Conservation (phyloP, 208 protist species). For the Naegleria gruberi region DNA sequence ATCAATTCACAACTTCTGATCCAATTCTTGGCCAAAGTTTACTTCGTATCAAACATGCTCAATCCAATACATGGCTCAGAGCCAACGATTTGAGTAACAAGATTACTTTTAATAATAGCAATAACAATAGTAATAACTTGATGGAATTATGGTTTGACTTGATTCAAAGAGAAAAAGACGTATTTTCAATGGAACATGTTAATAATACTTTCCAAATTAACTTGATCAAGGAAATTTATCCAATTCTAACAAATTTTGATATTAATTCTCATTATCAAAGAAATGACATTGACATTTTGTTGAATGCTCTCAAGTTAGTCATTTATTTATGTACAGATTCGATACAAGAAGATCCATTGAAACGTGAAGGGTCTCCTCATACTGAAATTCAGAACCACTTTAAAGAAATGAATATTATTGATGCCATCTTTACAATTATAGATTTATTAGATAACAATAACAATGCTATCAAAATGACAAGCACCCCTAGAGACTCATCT, state of each 20-base stretch:
- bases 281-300: not conserved
- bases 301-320: not conserved
- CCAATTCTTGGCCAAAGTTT: not conserved
- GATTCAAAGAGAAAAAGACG: not conserved
- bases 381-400: not conserved
- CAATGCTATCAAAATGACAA: too few relatives aligned
- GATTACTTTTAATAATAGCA: not conserved
- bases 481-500: not conserved
- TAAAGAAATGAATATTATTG: not conserved
- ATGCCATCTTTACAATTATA: not conserved
- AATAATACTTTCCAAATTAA: not conserved
- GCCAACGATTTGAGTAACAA: not conserved
- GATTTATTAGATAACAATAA: not conserved
- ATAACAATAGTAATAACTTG: not conserved
- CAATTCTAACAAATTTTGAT: not conserved
- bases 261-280: not conserved
- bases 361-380: not conserved
- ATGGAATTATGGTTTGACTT: not conserved
- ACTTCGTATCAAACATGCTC: not conserved
- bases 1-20: not conserved
- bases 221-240: not conserved
- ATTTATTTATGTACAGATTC: not conserved
- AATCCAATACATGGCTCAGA: not conserved
- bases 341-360: not conserved
- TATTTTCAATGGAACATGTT: not conserved